Base-by-base conservation (phyloP, 129 eudicot genomes). In the Arctium minus region DNA sequence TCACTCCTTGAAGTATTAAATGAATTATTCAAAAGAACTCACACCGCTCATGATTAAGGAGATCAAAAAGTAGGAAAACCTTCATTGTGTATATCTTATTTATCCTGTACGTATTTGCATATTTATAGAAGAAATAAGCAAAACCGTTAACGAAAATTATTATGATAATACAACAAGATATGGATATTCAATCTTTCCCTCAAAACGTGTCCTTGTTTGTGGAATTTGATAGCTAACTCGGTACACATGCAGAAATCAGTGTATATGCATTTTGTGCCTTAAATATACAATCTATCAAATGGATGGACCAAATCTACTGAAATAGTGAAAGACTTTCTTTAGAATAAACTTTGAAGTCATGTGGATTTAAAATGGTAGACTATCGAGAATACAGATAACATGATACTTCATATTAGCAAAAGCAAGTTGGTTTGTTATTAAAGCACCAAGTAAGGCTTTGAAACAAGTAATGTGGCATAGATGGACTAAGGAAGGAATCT, bases 381-480 rank as follows among this genome's bases (percentile, higher is more conserved):
- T 64, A 22, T 22, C 27, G 27, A 22, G 27, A 22, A 64, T 64
- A 64, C 70, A 64, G 32, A 64, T n/a, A 64, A 22, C 32, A 64
- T 64, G 32, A n/a, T 64, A 64, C 22, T 22, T 64, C 12, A 64
- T 64, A 79, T 39, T 42, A 31, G 68, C 60, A 78, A 39, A n/a
- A 37, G 46, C 70, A 62, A 22, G 60, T n/a, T 18, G 70, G 36
- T 37, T 76, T 50, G 39, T 12, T 50, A 30, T 30, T 75, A 10
- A 30, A 76, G 9, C 32, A 7, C 46, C 53, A 76, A 50, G 8
- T 50, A 32, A 76, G 22, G 71, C 70, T 22, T 22, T 31, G 2
- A 77, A 56, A 77, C 31, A n/a, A n/a, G 72, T 77, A 56, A 39
- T 3, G 36, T 56, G 71, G 31, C 71, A 76, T 50, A 76, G 70